Base-by-base conservation (phyloP, 2,329 filamentous ascomycete genomes). In the Penicillium sp. region DNA sequence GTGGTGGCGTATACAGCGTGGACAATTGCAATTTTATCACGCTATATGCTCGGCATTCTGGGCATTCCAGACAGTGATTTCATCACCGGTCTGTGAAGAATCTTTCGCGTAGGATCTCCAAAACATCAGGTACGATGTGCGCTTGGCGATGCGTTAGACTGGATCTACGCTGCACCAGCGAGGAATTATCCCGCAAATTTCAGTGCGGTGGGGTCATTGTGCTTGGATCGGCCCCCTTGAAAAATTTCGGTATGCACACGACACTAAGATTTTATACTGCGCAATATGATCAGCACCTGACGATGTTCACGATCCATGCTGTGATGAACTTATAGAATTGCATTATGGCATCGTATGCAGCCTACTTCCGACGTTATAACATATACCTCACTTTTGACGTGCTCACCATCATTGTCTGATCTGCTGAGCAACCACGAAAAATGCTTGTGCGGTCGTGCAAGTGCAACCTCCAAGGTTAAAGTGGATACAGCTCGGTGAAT, bases 171-270 rank as follows among this genome's bases (percentile, higher is more conserved):
- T 33, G 38, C 37, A 48, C 40, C 46, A 48, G 33, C 38, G 47
- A 46, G 34, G n/a, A 55, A 48, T 52, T 54, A 55, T 58, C 56
- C 56, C 53, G 52, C 53, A 56, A 34, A 42, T 37, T 39, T 46
- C 37, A 27, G 33, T 28, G 43, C 42, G 30, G 52, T 57, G 49
- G 57, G 30, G 56, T 60, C 56, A 59, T 55, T 30, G 56, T 53
- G 36, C 54, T 44, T 29, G n/a, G 49, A 54, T 56, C 55, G 40
- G 37, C 47, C 38, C 30, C 46, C 46, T 41, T 49, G 44, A 40
- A 39, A 46, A 39, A 46, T 41, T 28, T 43, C 38, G 25, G 34
- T 41, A 14, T 19, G 22, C 22, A 25, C 22, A 25, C 5, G 8
- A 18, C 29, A 4, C 16, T 36, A 38, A 38, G 34, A 46, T 43